phyloP scores from a whole-genome alignment of 2,329 filamentous ascomycete species.

The Fusarium sp. region DNA sequence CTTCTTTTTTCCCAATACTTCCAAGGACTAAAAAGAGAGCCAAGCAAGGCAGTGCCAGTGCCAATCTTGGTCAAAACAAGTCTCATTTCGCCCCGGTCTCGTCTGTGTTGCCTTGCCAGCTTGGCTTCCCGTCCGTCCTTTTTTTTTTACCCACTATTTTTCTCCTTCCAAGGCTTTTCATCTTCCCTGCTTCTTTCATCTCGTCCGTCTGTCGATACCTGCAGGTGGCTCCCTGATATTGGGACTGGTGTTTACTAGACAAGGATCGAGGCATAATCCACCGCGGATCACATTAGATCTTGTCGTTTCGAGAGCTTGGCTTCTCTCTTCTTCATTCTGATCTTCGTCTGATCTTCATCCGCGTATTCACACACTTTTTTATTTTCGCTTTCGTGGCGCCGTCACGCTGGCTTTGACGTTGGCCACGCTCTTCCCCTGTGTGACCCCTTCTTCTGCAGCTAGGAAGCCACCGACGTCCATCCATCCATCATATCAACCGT shows the following conservation, averaged over 20 bases:
- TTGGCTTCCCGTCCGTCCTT: not conserved
- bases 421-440: not conserved
- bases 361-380: not conserved
- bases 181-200: conserved; percentile 8
- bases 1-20: not conserved
- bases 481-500: not conserved
- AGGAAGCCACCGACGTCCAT: not conserved
- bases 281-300: conserved; percentile 33
- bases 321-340: conserved; percentile 10
- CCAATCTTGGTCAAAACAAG: conserved; percentile 11
- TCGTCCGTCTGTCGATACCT: conserved; percentile 31
- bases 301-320: conserved; percentile 19
- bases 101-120: conserved; percentile 10
- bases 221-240: conserved; percentile 29
- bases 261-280: conserved; percentile 30
- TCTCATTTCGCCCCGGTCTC: conserved; percentile 31
- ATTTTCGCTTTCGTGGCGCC: not conserved
- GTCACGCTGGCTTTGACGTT: conserved; percentile 1
- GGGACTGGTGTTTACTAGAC: conserved; percentile 23
- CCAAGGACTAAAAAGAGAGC: conserved; percentile 20
- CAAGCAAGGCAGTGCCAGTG: conserved; percentile 41
- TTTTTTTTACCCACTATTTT: conserved; percentile 14
- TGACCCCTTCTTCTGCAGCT: not conserved
- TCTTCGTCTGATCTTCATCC: not conserved
- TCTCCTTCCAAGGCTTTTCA: not conserved